Percentiles rank a stretch among this genome's conserved stretches.
phyloP scores from a whole-genome alignment of 805 yeast genomes.

The Torulaspora gathmanii region DNA sequence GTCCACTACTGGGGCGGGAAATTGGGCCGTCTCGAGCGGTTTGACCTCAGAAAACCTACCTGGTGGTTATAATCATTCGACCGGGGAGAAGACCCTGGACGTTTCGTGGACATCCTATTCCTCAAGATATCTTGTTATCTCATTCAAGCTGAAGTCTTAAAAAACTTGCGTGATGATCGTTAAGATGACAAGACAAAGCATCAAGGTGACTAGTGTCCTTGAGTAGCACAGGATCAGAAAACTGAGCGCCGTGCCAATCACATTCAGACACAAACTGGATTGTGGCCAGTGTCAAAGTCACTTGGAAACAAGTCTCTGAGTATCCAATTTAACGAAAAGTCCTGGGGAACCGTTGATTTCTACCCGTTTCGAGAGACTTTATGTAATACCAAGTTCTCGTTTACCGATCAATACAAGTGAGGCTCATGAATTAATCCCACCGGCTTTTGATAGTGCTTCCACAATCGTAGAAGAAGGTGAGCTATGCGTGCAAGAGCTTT shows the following conservation, averaged over 20 bases:
- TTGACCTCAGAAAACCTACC: no score
- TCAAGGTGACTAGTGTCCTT: no score
- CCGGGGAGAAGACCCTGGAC: no score
- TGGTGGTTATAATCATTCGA: no score
- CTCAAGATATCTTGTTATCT: no score
- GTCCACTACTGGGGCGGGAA: no score
- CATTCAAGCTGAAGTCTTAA: no score
- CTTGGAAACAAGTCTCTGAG: slow-evolving; percentile 36
- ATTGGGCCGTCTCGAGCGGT: neutral
- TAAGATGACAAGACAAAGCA: no score
- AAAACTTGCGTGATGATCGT: no score
- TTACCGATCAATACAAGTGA: slow-evolving; percentile 44
- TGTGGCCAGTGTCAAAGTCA: slow-evolving; percentile 24
- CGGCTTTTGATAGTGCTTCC: slow-evolving; percentile 38
- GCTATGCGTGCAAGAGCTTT: slow-evolving; percentile 31
- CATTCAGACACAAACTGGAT: slow-evolving; percentile 25
- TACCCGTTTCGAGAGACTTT: slow-evolving; percentile 37
- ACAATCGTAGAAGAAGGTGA: slow-evolving; percentile 37
- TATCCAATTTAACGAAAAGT: slow-evolving; percentile 51
- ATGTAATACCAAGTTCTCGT: slow-evolving; percentile 33
- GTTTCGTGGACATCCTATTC: no score
- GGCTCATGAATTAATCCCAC: slow-evolving; percentile 40
- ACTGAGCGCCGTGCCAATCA: slow-evolving; percentile 24
- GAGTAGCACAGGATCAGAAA: slow-evolving; percentile 26
- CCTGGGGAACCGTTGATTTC: slow-evolving; percentile 43